Percentiles rank a stretch among this genome's conserved stretches.
phyloP scores from a whole-genome alignment of 2,329 filamentous ascomycete species.

The Alternaria ventricosa region DNA sequence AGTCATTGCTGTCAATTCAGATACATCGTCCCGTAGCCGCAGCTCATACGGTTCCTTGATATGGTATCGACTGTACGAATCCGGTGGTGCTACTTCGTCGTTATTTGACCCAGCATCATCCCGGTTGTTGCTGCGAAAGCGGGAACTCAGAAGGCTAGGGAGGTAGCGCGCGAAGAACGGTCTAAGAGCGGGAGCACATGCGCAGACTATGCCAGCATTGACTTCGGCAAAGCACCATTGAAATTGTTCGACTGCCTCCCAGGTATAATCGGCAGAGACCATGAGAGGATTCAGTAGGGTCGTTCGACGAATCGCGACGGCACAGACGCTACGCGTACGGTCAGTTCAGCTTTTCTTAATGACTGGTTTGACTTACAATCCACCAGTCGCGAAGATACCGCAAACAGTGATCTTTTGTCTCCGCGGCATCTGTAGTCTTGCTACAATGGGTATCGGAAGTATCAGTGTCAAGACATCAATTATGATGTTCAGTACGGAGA shows the following conservation, averaged over 20 bases:
- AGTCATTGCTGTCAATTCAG: not conserved
- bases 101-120: not conserved
- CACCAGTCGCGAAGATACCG: not conserved
- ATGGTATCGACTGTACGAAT: not conserved
- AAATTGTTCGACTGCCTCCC: not conserved
- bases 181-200: not conserved
- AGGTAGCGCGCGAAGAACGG: not conserved
- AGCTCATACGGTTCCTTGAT: not conserved
- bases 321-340: not conserved
- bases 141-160: not conserved
- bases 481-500: not conserved
- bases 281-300: not conserved
- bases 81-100: not conserved
- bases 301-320: not conserved
- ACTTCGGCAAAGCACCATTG: not conserved
- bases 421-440: not conserved
- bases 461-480: not conserved
- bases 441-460: not conserved
- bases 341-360: not conserved
- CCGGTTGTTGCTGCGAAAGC: not conserved
- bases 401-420: slow-evolving; percentile 1
- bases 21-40: not conserved
- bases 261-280: not conserved
- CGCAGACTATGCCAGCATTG: not conserved
- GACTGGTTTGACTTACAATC: not conserved